phyloP scores from a whole-genome alignment of 805 yeast species.

The Saccharomycopsis guyanensis region DNA sequence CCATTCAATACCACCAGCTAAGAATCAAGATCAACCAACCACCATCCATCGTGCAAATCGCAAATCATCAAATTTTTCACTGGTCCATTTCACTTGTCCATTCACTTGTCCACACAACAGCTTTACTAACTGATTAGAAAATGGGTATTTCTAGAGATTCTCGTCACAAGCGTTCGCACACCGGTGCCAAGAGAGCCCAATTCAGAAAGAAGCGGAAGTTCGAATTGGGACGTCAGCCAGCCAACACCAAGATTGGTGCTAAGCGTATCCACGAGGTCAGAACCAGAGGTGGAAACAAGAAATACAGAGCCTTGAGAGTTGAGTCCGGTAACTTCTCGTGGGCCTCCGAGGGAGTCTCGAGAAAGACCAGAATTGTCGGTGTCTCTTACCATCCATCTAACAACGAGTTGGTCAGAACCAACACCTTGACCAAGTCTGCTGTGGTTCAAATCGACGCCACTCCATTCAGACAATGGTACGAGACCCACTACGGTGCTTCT shows the following conservation, averaged over 20 bases:
- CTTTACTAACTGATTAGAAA: too few relatives aligned
- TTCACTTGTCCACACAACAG: too few relatives aligned
- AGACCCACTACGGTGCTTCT: slow-evolving; percentile 92
- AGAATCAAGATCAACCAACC: too few relatives aligned
- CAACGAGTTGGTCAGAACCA: slow-evolving; percentile 99
- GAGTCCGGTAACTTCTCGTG: slow-evolving; percentile 99
- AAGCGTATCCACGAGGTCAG: slow-evolving; percentile 99
- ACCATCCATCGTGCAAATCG: too few relatives aligned
- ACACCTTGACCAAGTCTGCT: slow-evolving; percentile 98
- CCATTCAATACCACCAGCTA: too few relatives aligned
- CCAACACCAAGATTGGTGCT: slow-evolving; percentile 98
- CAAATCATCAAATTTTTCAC: too few relatives aligned
- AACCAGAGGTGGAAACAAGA: slow-evolving; percentile 99
- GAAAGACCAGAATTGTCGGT: slow-evolving; percentile 98
- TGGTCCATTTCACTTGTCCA: too few relatives aligned
- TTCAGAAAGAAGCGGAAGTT: slow-evolving; percentile 99
- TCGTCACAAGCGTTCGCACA: slow-evolving; percentile 99
- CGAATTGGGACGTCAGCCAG: slow-evolving; percentile 99
- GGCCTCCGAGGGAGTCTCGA: slow-evolving; percentile 98
- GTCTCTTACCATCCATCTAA: slow-evolving; percentile 99
- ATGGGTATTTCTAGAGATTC: slow-evolving; percentile 99
- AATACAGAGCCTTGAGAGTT: slow-evolving; percentile 99
- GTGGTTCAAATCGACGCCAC: slow-evolving; percentile 99
- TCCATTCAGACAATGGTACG: slow-evolving; percentile 99
- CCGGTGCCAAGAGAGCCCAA: slow-evolving; percentile 99